These are phyloP conservation scores for Vigna mungo DNA, from an alignment of 306 rosid species.

Conservation along the genomic window DNA sequence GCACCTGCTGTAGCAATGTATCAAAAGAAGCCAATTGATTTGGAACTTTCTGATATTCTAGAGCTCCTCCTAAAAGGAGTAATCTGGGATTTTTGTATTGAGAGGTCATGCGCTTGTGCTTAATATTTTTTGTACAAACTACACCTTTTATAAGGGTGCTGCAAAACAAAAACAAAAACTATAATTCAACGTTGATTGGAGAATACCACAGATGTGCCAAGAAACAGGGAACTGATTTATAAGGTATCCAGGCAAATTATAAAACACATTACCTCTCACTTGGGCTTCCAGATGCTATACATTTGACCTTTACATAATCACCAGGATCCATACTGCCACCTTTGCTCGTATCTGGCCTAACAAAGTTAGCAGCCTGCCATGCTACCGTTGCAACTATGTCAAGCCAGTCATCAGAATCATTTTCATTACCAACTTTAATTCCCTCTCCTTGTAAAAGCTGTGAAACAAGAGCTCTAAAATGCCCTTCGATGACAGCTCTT, in stretches of 20 bases:
- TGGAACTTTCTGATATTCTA: slow-evolving; percentile 94
- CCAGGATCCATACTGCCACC: slow-evolving; percentile 99
- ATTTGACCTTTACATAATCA: slow-evolving; percentile 92
- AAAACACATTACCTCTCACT: slow-evolving; percentile 72
- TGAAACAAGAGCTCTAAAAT: slow-evolving; percentile 92
- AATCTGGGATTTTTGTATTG: slow-evolving; percentile 85
- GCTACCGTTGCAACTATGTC: slow-evolving; percentile 79
- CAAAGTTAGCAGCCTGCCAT: slow-evolving; percentile 94
- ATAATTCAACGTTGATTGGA: slow-evolving; percentile 35
- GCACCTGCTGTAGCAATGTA: slow-evolving; percentile 92
- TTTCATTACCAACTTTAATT: slow-evolving; percentile 63
- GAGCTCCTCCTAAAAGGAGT: slow-evolving; percentile 81
- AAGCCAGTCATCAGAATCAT: slow-evolving; percentile 79
- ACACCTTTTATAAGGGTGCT: slow-evolving; percentile 87
- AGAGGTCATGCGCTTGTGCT: slow-evolving; percentile 98
- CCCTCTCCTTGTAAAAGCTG: slow-evolving; percentile 91
- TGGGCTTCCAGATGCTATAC: slow-evolving; percentile 83
- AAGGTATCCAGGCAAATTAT: slow-evolving; percentile 20
- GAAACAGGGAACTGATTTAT: neutral
- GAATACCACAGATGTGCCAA: slow-evolving; percentile 4
- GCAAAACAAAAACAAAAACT: slow-evolving; percentile 44
- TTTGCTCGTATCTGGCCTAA: slow-evolving; percentile 91
- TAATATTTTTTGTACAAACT: slow-evolving; percentile 93
- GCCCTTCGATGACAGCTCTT: slow-evolving; percentile 79
- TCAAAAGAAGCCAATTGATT: slow-evolving; percentile 86